phyloP scores from a whole-genome alignment of 2,329 filamentous ascomycete species.

The Venturia carpophila region DNA sequence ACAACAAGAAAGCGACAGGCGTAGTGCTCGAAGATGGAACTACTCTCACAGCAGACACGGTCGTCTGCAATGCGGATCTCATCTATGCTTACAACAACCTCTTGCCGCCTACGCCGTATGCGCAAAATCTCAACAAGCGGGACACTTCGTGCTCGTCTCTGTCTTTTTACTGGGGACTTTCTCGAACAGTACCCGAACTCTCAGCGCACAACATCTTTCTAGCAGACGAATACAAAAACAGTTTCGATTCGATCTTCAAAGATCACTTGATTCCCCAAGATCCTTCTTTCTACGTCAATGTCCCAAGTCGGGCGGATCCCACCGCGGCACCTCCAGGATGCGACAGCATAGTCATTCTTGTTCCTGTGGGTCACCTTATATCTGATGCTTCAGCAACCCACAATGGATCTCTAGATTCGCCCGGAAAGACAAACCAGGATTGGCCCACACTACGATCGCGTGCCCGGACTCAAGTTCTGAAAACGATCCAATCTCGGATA shows the following conservation, averaged over 20 bases:
- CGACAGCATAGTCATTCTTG: constrained; percentile 61
- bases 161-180: constrained; percentile 68
- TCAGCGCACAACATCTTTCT: constrained; percentile 71
- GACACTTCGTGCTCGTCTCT: constrained; percentile 63
- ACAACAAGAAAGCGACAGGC: constrained; percentile 38
- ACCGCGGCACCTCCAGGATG: constrained; percentile 57
- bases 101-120: constrained; percentile 46
- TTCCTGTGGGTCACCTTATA: constrained; percentile 62
- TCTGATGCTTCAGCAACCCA: constrained; percentile 22
- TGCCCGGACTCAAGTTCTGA: constrained; percentile 53
- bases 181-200: constrained; percentile 53
- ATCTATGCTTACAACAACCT: constrained; percentile 68
- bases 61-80: constrained; percentile 65
- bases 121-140: constrained; percentile 38
- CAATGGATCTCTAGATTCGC: constrained; percentile 26
- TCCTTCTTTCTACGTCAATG: constrained; percentile 71
- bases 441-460: constrained; percentile 54
- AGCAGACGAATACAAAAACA: constrained; percentile 61
- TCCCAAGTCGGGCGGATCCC: constrained; percentile 61
- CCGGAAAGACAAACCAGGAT: constrained; percentile 45
- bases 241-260: constrained; percentile 71
- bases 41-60: constrained; percentile 53
- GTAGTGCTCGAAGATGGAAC: constrained; percentile 15
- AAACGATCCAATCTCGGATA: constrained; percentile 53
- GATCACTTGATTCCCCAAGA: constrained; percentile 57